Evolutionary conservation across 2,329 filamentous ascomycete species (phyloP).

Genomic region (Didymella keratinophila): DNA sequence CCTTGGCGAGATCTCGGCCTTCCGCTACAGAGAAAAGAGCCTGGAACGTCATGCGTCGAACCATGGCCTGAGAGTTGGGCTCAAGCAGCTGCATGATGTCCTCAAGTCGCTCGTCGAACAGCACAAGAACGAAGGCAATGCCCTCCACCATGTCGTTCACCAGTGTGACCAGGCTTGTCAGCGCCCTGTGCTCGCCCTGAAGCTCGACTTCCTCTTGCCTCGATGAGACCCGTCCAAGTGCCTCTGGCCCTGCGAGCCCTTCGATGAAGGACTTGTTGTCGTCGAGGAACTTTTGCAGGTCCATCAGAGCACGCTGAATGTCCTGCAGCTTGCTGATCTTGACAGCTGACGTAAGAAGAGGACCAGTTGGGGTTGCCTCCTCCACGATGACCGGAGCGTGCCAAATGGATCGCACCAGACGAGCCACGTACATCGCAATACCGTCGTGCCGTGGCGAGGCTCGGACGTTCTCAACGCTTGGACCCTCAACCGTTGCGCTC

Average conservation of each 20-base stretch:
- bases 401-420: constrained; percentile 91
- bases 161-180: constrained; percentile 84
- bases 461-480: constrained; percentile 80
- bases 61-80: constrained; percentile 69
- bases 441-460: constrained; percentile 91
- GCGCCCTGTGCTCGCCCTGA: constrained; percentile 91
- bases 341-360: constrained; percentile 73
- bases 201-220: constrained; percentile 91
- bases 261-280: constrained; percentile 92
- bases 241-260: constrained; percentile 88
- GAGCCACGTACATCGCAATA: constrained; percentile 83
- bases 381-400: constrained; percentile 75
- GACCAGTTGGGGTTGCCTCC: constrained; percentile 62
- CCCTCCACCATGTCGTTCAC: constrained; percentile 94
- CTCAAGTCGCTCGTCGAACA: constrained; percentile 91
- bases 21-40: constrained; percentile 79
- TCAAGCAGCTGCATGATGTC: constrained; percentile 82
- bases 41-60: constrained; percentile 84
- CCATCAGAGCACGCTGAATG: constrained; percentile 82
- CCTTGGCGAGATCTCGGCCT: constrained; percentile 89
- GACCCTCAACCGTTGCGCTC: constrained; percentile 68
- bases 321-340: constrained; percentile 71
- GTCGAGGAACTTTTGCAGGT: constrained; percentile 81
- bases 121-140: constrained; percentile 92
- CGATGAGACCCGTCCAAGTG: constrained; percentile 77